Base-by-base conservation (phyloP, 345 rosid genomes). In the Gynandropsis gynandra region DNA sequence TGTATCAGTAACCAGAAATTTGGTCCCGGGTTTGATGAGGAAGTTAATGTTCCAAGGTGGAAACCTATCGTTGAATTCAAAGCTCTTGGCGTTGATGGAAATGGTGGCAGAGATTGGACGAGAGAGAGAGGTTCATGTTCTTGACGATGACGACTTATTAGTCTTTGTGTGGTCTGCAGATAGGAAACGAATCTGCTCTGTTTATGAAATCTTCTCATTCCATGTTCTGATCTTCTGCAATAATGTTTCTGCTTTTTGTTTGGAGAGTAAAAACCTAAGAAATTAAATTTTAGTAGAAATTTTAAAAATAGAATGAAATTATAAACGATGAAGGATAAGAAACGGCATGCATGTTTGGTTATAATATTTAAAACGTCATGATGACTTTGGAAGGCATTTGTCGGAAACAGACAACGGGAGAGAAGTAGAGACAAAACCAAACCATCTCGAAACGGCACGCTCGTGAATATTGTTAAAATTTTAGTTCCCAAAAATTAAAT, bases 141-240 rank as follows among this genome's bases (percentile, higher is more conserved):
- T 87, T 8, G 89, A 82, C 13, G 93, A 87, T 2, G 76, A 84
- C 0, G 87, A 87, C 53, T 87, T 87, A n/a, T n/a, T n/a, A n/a
- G n/a, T n/a, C n/a, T n/a, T n/a, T n/a, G n/a, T n/a, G n/a, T n/a
- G n/a, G n/a, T n/a, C n/a, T n/a, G n/a, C n/a, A n/a, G n/a, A n/a
- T n/a, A 65, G 11, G 92, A 90, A 69, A 87, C 93, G 4, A 83
- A 84, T 58, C 89, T 89, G 2, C 79, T 82, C n/a, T n/a, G n/a
- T n/a, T n/a, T n/a, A n/a, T n/a, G n/a, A n/a, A n/a, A n/a, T n/a
- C n/a, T n/a, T n/a, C n/a, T n/a, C n/a, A n/a, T n/a, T n/a, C n/a
- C n/a, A n/a, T n/a, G n/a, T n/a, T n/a, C n/a, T n/a, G n/a, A n/a
- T n/a, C n/a, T n/a, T n/a, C n/a, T n/a, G n/a, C n/a, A n/a, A n/a